These are phyloP conservation scores for Jacaranda mimosifolia DNA, from an alignment of 257 asterid species.

Conservation along the genomic window DNA sequence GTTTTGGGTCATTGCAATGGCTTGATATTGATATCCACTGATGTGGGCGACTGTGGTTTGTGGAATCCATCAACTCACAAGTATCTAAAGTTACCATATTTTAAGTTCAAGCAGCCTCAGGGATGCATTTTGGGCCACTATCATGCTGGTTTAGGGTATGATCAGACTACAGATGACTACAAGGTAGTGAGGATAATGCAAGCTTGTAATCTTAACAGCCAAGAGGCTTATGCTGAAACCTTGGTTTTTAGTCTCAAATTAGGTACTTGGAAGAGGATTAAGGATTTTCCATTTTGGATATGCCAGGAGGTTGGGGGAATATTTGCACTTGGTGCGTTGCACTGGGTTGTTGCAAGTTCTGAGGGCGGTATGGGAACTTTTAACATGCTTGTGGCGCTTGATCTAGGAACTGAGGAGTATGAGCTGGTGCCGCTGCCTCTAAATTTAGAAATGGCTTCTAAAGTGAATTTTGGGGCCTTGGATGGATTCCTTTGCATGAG, in stretches of 20 bases:
- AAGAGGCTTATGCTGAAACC: background rate
- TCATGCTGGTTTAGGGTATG: background rate
- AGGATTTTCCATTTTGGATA: background rate
- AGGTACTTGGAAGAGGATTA: background rate
- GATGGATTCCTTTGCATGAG: background rate
- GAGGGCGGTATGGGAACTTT: background rate
- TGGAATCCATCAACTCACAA: constrained; percentile 1
- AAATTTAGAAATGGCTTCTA: background rate
- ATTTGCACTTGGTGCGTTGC: background rate
- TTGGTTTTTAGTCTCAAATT: background rate
- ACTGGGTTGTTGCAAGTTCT: background rate
- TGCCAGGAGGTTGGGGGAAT: background rate
- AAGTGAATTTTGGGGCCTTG: background rate
- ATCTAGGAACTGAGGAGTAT: background rate
- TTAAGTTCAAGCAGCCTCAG: background rate
- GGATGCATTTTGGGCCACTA: background rate
- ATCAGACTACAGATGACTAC: background rate
- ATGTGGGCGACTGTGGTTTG: background rate
- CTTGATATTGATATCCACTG: background rate
- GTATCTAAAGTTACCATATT: background rate
- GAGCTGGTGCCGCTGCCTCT: background rate
- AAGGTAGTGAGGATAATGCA: background rate
- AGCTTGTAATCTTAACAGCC: background rate
- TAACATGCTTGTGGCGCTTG: background rate
- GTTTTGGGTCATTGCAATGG: background rate